phyloP scores from a whole-genome alignment of 148 eudicot genomes.

The Arbutus unedo region DNA sequence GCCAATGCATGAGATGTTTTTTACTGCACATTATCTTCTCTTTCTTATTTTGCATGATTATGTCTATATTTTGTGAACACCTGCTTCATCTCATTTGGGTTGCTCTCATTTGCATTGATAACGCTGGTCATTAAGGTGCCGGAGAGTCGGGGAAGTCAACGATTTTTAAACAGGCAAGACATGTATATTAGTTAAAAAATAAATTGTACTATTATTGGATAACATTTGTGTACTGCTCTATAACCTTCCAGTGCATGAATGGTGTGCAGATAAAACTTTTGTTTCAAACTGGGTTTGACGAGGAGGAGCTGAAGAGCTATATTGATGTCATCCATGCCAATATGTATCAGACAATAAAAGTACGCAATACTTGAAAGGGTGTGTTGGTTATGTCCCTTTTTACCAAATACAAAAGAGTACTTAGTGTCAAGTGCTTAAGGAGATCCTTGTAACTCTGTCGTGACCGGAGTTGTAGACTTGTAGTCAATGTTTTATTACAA shows the following conservation, averaged over 20 bases:
- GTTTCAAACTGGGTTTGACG: slow-evolving; percentile 91
- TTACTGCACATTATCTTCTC: not conserved
- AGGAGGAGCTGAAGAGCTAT: slow-evolving; percentile 74
- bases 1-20: not conserved
- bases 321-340: slow-evolving; percentile 86
- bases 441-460: not conserved
- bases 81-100: not conserved
- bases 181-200: slow-evolving; percentile 4
- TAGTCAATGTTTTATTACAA: not conserved
- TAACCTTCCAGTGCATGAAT: slow-evolving; percentile 9
- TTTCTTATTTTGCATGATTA: not conserved
- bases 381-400: slow-evolving; percentile 58
- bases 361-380: slow-evolving; percentile 78
- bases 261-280: slow-evolving; percentile 76
- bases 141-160: slow-evolving; percentile 99
- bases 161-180: slow-evolving; percentile 85
- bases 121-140: slow-evolving; percentile 50
- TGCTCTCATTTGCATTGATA: slow-evolving; percentile 8
- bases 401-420: slow-evolving; percentile 15
- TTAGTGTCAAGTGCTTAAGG: slow-evolving; percentile 15
- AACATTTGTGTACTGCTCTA: not conserved
- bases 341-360: slow-evolving; percentile 96
- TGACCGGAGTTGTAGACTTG: not conserved
- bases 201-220: not conserved
- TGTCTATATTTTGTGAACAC: not conserved